phyloP scores from a whole-genome alignment of 1,284 basidiomycete genomes.

The Tylopilus sp. region DNA sequence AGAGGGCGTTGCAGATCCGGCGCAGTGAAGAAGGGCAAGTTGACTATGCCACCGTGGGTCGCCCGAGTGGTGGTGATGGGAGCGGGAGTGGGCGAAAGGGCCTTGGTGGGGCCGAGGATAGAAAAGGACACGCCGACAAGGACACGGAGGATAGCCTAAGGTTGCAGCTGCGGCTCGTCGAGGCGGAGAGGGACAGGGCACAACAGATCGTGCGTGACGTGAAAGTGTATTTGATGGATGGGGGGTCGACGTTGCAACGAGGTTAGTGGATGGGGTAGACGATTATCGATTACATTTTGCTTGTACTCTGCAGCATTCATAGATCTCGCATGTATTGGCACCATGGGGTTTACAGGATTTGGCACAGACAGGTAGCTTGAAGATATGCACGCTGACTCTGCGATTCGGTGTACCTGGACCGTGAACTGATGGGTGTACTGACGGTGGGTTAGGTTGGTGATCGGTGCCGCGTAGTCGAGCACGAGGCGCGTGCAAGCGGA shows the following conservation, averaged over 20 bases:
- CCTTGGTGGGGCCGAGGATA: background rate
- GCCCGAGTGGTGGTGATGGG: background rate
- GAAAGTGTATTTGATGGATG: conserved; percentile 21
- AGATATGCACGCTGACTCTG: too few species aligned
- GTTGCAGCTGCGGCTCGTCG: conserved; percentile 14
- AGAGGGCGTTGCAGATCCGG: conserved; percentile 15
- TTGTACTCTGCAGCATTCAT: too few species aligned
- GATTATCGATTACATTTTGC: too few species aligned
- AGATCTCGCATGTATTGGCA: too few species aligned
- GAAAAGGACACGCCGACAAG: background rate
- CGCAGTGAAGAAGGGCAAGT: background rate
- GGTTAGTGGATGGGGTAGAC: background rate
- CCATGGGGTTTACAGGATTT: too few species aligned
- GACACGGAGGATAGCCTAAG: conserved; percentile 11
- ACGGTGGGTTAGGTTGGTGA: too few species aligned
- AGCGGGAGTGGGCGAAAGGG: background rate
- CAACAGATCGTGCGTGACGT: conserved; percentile 17
- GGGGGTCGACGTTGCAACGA: background rate
- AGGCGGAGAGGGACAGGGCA: conserved; percentile 24
- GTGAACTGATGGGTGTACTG: too few species aligned
- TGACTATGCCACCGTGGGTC: background rate
- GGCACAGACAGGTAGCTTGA: too few species aligned
- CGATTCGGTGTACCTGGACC: too few species aligned
- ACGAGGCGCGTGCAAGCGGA: too few species aligned
- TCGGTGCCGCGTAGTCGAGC: too few species aligned